Conservation (phyloP, 202 grass and related monocot genomes). For the Alloteropsis angusta region DNA sequence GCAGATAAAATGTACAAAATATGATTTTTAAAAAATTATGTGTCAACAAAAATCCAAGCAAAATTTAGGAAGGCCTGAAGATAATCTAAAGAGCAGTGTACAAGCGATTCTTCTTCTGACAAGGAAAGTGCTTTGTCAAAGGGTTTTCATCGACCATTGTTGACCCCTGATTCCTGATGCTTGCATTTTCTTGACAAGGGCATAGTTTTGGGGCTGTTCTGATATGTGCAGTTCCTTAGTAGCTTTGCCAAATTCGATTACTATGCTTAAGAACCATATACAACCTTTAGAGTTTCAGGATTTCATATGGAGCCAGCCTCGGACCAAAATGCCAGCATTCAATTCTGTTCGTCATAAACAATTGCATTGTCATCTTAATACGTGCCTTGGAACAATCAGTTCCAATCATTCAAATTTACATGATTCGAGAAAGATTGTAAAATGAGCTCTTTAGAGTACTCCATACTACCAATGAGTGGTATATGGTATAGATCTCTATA, state of each 20-base stretch:
- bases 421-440: neutral
- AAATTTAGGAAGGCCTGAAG: constrained; percentile 28
- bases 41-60: constrained; percentile 13
- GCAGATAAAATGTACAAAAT: constrained; percentile 34
- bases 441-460: too few species aligned
- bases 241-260: neutral
- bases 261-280: neutral
- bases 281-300: neutral
- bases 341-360: neutral
- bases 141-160: neutral
- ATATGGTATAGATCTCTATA: too few species aligned
- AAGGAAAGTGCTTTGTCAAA: constrained; percentile 25
- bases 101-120: constrained; percentile 37
- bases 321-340: neutral
- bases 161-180: neutral
- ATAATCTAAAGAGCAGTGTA: constrained; percentile 44
- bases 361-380: neutral
- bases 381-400: neutral
- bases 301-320: neutral
- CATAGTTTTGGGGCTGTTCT: neutral
- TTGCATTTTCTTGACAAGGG: neutral
- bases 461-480: too few species aligned
- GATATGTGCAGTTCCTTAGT: neutral
- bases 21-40: neutral
- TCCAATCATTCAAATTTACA: neutral